Evolutionary conservation across 2,329 filamentous ascomycete genomes (phyloP).

Genomic region (Sclerotinia trifoliorum): DNA sequence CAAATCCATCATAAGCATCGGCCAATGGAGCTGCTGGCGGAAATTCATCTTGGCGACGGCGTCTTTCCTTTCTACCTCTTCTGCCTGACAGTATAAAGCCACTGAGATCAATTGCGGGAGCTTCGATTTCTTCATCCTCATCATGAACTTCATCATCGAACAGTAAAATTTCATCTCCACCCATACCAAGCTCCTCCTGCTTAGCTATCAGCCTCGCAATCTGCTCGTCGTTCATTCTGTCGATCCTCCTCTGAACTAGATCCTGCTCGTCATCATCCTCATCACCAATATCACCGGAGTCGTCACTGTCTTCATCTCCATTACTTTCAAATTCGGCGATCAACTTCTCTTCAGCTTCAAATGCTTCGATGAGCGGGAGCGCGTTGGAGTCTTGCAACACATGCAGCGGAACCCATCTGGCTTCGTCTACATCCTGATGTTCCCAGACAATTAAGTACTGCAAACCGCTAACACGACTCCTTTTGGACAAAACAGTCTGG

Average conservation of each 20-base stretch:
- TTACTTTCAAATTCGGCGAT: conserved; percentile 40
- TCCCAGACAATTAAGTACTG: conserved; percentile 54
- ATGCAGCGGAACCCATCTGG: conserved; percentile 48
- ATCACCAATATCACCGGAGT: conserved; percentile 25
- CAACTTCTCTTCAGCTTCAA: conserved; percentile 40
- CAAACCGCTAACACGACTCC: conserved; percentile 45
- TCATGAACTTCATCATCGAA: conserved; percentile 47
- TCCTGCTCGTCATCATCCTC: conserved; percentile 45
- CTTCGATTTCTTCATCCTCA: conserved; percentile 33
- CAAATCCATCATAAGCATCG: conserved; percentile 62
- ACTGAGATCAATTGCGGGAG: conserved; percentile 5
- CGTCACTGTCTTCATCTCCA: conserved; percentile 37
- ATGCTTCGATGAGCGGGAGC: conserved; percentile 38
- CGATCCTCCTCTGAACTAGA: conserved; percentile 37
- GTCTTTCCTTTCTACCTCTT: conserved; percentile 31
- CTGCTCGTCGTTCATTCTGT: conserved; percentile 59
- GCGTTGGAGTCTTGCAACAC: conserved; percentile 39
- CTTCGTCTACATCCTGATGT: conserved; percentile 46
- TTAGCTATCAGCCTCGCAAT: conserved; percentile 61
- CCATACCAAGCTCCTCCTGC: conserved; percentile 62
- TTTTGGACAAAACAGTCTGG: conserved; percentile 46
- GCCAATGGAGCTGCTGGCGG: conserved; percentile 56
- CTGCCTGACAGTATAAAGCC: conserved; percentile 27
- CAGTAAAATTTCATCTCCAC: conserved; percentile 56
- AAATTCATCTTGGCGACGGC: conserved; percentile 44